phyloP scores from a whole-genome alignment of 805 yeast species.

The Saturnispora hagleri region DNA sequence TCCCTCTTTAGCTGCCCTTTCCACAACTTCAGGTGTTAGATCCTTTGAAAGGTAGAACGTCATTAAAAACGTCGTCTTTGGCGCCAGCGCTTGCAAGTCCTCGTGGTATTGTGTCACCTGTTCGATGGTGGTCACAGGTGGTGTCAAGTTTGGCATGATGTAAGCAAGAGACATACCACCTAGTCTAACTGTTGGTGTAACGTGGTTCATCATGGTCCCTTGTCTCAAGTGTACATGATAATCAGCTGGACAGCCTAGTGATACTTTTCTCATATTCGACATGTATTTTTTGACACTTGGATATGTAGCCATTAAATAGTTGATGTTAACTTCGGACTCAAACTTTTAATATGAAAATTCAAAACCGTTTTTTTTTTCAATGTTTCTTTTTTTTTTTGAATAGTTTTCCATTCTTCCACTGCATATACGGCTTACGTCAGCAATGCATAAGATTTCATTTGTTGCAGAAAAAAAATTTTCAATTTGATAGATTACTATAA shows the following conservation, averaged over 20 bases:
- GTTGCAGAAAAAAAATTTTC: neutral
- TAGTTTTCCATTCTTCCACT: neutral
- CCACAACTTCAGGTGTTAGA: conserved; percentile 78
- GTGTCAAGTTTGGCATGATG: conserved; percentile 92
- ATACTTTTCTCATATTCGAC: conserved; percentile 3
- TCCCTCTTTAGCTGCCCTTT: conserved; percentile 60
- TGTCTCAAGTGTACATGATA: conserved; percentile 96
- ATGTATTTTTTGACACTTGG: neutral
- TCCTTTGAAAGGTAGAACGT: conserved; percentile 72
- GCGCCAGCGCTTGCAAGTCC: conserved; percentile 54
- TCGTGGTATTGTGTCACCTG: conserved; percentile 63
- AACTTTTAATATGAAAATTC: neutral
- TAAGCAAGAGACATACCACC: conserved; percentile 92
- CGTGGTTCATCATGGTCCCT: conserved; percentile 84
- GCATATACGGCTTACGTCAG: neutral
- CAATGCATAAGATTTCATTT: neutral
- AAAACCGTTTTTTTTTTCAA: neutral
- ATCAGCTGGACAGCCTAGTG: conserved; percentile 69
- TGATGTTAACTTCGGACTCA: neutral
- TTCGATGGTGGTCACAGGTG: conserved; percentile 77
- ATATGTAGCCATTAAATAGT: neutral
- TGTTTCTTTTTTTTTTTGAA: neutral
- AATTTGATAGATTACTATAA: neutral
- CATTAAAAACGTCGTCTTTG: conserved; percentile 84
- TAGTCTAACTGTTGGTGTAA: conserved; percentile 78